A percentile compares a stretch with the other conserved stretches of the same genome.
These are phyloP conservation scores for Linnemannia exigua DNA, from an alignment of 192 early-diverging fungal species.

Conservation along the genomic window DNA sequence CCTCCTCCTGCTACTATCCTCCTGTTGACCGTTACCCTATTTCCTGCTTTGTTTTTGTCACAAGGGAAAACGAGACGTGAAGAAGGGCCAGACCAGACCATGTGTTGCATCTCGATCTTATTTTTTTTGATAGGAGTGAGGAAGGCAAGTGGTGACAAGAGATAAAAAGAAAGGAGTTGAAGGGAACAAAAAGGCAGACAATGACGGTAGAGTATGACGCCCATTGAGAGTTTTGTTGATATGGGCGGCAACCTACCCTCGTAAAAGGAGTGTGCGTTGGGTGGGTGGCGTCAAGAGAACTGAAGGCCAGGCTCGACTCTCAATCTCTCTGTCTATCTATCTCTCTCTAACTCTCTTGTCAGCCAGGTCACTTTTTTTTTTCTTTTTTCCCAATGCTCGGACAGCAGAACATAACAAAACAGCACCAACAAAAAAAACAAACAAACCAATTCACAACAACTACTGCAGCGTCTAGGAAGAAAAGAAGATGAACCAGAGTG, in stretches of 20 bases:
- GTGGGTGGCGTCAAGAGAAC: too few relatives aligned
- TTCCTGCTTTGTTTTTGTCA: not conserved
- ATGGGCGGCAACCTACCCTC: too few relatives aligned
- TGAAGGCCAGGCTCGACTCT: not conserved
- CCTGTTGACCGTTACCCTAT: conserved; percentile 1
- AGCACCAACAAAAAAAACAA: not conserved
- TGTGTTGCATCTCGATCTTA: not conserved
- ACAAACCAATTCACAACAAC: not conserved
- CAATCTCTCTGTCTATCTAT: not conserved
- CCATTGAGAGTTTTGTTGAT: too few relatives aligned
- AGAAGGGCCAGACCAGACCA: not conserved
- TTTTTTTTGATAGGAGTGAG: not conserved
- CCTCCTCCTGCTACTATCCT: not conserved
- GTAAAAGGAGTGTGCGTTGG: too few relatives aligned
- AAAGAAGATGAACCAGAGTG: not conserved
- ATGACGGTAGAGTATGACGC: too few relatives aligned
- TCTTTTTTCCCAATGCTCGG: not conserved
- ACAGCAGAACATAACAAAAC: not conserved
- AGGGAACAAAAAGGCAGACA: too few relatives aligned
- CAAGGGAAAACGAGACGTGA: not conserved
- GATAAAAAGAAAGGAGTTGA: not conserved
- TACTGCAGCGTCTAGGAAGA: not conserved
- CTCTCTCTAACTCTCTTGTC: not conserved
- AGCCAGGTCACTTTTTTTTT: not conserved
- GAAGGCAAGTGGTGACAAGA: not conserved